phyloP scores from a whole-genome alignment of 305 asterid genomes.

The Fraxinus latifolia region DNA sequence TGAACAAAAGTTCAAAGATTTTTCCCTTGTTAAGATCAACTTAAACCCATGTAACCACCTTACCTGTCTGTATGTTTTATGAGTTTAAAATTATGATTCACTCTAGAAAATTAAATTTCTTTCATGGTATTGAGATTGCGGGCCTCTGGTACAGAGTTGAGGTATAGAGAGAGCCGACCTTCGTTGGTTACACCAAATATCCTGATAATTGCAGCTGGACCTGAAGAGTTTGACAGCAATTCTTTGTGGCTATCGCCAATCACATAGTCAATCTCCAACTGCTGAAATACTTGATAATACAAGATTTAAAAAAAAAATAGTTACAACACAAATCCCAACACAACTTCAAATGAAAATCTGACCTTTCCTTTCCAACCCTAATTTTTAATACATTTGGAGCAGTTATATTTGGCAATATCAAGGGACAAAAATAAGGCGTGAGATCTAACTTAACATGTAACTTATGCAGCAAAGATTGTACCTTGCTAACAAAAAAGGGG shows the following conservation, averaged over 20 bases:
- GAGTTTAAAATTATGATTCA: neutral
- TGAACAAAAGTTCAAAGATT: neutral
- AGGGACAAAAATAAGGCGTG: neutral
- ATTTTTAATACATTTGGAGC: neutral
- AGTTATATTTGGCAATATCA: neutral
- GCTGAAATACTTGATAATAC: slow-evolving; percentile 68
- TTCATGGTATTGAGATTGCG: neutral
- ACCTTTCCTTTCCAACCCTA: slow-evolving; percentile 4
- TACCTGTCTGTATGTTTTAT: neutral
- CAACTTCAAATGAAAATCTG: neutral
- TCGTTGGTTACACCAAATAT: slow-evolving; percentile 88
- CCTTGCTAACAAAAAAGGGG: neutral
- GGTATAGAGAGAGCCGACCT: slow-evolving; percentile 50
- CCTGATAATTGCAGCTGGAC: slow-evolving; percentile 83
- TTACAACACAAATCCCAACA: neutral
- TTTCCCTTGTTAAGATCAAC: neutral
- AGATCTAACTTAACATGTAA: neutral
- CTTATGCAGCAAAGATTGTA: slow-evolving; percentile 4
- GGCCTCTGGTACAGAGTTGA: neutral
- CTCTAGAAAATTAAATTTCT: neutral
- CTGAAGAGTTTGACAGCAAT: slow-evolving; percentile 63
- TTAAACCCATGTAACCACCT: neutral
- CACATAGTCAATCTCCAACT: slow-evolving; percentile 90
- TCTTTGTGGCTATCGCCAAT: slow-evolving; percentile 75
- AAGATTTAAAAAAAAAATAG: neutral